Percentiles rank a stretch among this genome's conserved stretches.
phyloP scores from a whole-genome alignment of 2,329 filamentous ascomycete genomes.

The Sarocladium oryzae region DNA sequence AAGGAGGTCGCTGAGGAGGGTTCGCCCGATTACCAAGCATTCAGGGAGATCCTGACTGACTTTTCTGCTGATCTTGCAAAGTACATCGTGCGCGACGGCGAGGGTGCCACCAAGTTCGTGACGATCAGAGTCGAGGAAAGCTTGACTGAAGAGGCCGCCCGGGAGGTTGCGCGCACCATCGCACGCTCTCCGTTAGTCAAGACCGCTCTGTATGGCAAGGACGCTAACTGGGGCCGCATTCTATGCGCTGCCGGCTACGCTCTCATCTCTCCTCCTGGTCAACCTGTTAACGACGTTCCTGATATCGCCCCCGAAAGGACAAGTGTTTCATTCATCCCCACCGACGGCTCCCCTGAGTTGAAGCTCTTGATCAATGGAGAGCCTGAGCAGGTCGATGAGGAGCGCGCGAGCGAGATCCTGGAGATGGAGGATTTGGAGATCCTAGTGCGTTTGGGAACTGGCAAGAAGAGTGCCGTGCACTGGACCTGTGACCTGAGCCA shows the following conservation, averaged over 20 bases:
- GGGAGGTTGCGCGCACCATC: constrained; percentile 78
- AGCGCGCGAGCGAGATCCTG: constrained; percentile 68
- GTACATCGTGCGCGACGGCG: constrained; percentile 90
- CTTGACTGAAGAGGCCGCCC: constrained; percentile 61
- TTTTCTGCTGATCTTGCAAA: constrained; percentile 84
- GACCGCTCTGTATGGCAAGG: constrained; percentile 92
- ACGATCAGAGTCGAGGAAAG: constrained; percentile 79
- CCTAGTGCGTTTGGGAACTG: constrained; percentile 64
- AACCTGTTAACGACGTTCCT: constrained; percentile 50
- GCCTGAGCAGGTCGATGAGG: constrained; percentile 73
- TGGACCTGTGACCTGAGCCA: constrained; percentile 87
- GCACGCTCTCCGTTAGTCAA: constrained; percentile 91
- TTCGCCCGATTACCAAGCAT: constrained; percentile 59
- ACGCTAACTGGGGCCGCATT: constrained; percentile 98
- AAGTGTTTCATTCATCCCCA: constrained; percentile 71
- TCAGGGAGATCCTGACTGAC: constrained; percentile 63
- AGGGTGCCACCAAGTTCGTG: constrained; percentile 97
- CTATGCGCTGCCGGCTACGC: constrained; percentile 89
- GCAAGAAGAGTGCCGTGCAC: constrained; percentile 61
- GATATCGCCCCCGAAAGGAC: constrained; percentile 64
- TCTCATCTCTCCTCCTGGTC: constrained; percentile 52
- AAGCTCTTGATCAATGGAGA: constrained; percentile 73
- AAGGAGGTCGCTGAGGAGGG: constrained; percentile 48
- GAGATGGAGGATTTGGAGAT: constrained; percentile 76
- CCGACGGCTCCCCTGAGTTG: constrained; percentile 69